phyloP scores from a whole-genome alignment of 306 rosid species.

The Lathyrus aphaca region DNA sequence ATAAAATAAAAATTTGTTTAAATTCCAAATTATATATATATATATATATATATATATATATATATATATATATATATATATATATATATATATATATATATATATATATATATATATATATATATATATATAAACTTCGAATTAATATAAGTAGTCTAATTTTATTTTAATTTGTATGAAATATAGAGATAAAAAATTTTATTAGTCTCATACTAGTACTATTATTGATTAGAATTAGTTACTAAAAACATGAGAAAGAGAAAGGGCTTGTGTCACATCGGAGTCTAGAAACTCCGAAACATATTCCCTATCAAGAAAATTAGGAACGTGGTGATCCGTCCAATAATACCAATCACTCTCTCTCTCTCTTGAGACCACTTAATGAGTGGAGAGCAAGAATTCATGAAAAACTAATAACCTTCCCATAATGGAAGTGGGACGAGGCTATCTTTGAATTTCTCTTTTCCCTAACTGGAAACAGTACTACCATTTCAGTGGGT shows the following conservation, averaged over 20 bases:
- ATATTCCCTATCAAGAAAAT: constrained; percentile 31
- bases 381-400: constrained; percentile 38
- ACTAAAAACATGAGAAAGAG: neutral
- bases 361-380: neutral
- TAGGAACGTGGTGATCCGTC: constrained; percentile 30
- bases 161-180: too few relatives aligned
- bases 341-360: neutral
- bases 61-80: too few relatives aligned
- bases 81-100: too few relatives aligned
- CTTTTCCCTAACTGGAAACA: constrained; percentile 63
- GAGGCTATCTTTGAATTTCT: constrained; percentile 48
- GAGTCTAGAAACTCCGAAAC: constrained; percentile 33
- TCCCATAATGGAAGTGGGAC: constrained; percentile 80
- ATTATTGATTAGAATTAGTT: neutral
- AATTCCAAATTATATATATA: too few relatives aligned
- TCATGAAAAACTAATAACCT: constrained; percentile 40
- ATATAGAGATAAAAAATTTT: too few relatives aligned
- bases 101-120: too few relatives aligned
- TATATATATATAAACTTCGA: too few relatives aligned
- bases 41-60: too few relatives aligned
- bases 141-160: too few relatives aligned
- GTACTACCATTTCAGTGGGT: constrained; percentile 48
- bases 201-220: neutral
- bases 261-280: constrained; percentile 43
- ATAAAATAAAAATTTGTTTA: too few relatives aligned